Percentiles rank a stretch among this genome's conserved stretches.
Evolutionary conservation across 202 grass and related monocot genomes (phyloP).

Genomic region (Setaria italica): DNA sequence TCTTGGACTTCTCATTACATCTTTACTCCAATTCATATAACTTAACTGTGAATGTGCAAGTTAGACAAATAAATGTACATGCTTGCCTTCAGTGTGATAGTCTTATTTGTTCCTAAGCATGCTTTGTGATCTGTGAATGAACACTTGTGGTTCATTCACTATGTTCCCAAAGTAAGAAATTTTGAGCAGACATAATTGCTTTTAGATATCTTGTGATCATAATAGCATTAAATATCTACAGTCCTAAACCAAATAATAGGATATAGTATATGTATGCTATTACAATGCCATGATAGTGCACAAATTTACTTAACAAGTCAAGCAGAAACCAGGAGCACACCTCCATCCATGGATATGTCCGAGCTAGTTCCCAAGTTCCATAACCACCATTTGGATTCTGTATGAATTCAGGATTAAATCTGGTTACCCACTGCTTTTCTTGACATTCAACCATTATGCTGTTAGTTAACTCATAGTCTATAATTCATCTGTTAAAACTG

Average conservation of each 20-base stretch:
- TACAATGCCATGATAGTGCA: background rate
- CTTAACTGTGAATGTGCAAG: background rate
- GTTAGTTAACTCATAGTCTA: background rate
- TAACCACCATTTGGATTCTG: conserved; percentile 84
- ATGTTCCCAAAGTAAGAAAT: background rate
- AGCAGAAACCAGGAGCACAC: conserved; percentile 26
- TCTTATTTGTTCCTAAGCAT: background rate
- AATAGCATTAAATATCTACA: background rate
- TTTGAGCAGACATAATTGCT: background rate
- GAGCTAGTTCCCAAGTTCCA: conserved; percentile 70
- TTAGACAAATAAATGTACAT: conserved; percentile 6
- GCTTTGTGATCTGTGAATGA: conserved; percentile 1
- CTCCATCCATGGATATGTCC: conserved; percentile 80
- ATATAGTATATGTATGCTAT: background rate
- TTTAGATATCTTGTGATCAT: background rate
- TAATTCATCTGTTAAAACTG: conserved; percentile 15
- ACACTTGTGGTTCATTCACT: conserved; percentile 3
- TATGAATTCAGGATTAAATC: conserved; percentile 35
- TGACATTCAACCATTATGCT: background rate
- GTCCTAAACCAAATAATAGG: background rate
- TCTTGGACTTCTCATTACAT: background rate
- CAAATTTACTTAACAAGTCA: conserved; percentile 1
- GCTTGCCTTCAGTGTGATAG: background rate
- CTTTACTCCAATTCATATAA: background rate
- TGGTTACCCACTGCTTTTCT: conserved; percentile 14